Conservation (phyloP, 164 flowering plant genomes). For the Umbellularia californica region DNA sequence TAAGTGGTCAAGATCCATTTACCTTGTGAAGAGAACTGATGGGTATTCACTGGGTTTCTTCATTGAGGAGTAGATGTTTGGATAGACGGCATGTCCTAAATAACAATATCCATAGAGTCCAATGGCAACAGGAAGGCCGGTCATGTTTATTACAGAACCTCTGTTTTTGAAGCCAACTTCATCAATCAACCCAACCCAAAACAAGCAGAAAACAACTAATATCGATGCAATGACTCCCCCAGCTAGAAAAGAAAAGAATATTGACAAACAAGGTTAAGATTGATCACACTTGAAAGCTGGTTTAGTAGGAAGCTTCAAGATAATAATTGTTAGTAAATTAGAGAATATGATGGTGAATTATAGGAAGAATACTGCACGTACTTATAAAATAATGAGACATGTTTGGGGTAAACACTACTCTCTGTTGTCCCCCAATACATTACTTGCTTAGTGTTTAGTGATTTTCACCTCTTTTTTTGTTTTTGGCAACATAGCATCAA, state of each 20-base stretch:
- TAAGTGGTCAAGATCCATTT: constrained; percentile 6
- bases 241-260: constrained; percentile 37
- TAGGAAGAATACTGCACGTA: no score
- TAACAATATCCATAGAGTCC: constrained; percentile 96
- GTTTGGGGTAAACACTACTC: no score
- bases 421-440: no score
- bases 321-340: background rate
- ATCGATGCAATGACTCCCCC: constrained; percentile 94
- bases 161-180: constrained; percentile 52
- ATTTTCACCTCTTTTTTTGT: no score
- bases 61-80: constrained; percentile 96
- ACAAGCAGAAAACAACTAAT: constrained; percentile 69
- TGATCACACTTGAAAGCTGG: background rate
- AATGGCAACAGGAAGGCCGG: constrained; percentile 87
- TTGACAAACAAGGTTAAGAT: background rate
- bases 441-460: no score
- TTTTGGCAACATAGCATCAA: no score
- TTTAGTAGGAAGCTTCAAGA: background rate
- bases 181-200: constrained; percentile 88
- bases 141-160: constrained; percentile 54
- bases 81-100: constrained; percentile 96
- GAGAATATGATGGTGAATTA: background rate
- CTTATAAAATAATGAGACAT: no score
- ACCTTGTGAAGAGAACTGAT: constrained; percentile 67
- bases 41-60: constrained; percentile 70